Percentiles rank a stretch among this genome's conserved stretches.
These are phyloP conservation scores for Skeletonema potamos DNA, from an alignment of 108 stramenopile species.

Conservation along the genomic window DNA sequence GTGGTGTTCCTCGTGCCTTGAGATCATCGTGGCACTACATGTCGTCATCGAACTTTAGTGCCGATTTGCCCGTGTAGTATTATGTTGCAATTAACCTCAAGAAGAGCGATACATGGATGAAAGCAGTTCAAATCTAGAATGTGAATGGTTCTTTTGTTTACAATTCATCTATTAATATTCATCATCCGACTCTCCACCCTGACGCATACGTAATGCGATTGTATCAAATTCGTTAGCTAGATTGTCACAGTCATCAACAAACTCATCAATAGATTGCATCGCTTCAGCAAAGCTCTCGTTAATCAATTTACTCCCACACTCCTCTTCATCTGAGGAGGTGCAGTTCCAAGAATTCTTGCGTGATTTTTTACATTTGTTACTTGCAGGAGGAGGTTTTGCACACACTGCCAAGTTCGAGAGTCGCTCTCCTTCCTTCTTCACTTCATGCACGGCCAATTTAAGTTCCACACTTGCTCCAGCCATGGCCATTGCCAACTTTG, in stretches of 20 bases:
- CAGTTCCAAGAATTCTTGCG: neutral
- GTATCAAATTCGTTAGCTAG: constrained; percentile 33
- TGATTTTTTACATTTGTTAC: neutral
- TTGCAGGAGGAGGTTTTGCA: neutral
- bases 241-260: constrained; percentile 31
- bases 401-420: constrained; percentile 1
- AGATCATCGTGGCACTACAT: too few relatives aligned
- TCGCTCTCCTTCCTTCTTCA: constrained; percentile 21
- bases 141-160: too few relatives aligned
- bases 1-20: too few relatives aligned
- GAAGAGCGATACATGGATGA: too few relatives aligned
- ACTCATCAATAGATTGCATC: constrained; percentile 36
- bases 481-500: constrained; percentile 26
- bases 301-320: neutral
- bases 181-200: too few relatives aligned
- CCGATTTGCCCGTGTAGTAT: too few relatives aligned
- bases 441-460: constrained; percentile 21
- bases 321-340: neutral
- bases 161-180: too few relatives aligned
- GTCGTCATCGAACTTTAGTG: too few relatives aligned
- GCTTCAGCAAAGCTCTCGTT: constrained; percentile 36
- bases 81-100: too few relatives aligned
- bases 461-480: constrained; percentile 23
- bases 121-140: too few relatives aligned
- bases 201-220: constrained; percentile 30